phyloP scores from a whole-genome alignment of 345 rosid species.

The Excoecaria agallocha region DNA sequence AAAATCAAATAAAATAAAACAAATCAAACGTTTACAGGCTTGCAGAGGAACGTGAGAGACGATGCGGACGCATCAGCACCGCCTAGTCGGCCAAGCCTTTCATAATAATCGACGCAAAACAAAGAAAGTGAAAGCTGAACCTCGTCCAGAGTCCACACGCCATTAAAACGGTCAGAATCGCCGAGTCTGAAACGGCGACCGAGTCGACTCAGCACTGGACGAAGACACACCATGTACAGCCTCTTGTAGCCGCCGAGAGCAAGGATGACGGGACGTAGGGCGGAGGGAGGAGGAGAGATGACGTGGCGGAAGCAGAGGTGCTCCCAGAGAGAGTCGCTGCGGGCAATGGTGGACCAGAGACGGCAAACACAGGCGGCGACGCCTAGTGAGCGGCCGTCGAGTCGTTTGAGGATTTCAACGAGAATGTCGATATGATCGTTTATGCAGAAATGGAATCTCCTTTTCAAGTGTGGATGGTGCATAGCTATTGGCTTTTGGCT shows the following conservation, averaged over 20 bases:
- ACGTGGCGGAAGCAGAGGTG: slow-evolving; percentile 82
- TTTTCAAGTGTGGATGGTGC: slow-evolving; percentile 11
- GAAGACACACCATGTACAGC: slow-evolving; percentile 79
- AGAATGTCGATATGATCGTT: slow-evolving; percentile 89
- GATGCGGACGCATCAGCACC: slow-evolving; percentile 49
- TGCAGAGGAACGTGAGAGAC: slow-evolving; percentile 85
- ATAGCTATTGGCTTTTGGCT: background rate
- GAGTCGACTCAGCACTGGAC: slow-evolving; percentile 56
- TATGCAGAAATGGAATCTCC: slow-evolving; percentile 44
- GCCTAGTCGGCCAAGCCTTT: slow-evolving; percentile 51
- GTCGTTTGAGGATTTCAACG: slow-evolving; percentile 60
- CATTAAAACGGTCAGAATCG: slow-evolving; percentile 19
- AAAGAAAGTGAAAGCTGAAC: slow-evolving; percentile 85
- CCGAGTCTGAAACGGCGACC: slow-evolving; percentile 7
- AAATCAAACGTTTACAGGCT: slow-evolving; percentile 72
- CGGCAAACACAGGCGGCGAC: slow-evolving; percentile 88
- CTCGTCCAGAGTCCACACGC: slow-evolving; percentile 55
- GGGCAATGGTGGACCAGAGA: slow-evolving; percentile 71
- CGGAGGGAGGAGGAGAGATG: slow-evolving; percentile 51
- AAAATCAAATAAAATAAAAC: background rate
- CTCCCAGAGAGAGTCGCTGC: slow-evolving; percentile 83
- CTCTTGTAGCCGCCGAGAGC: slow-evolving; percentile 89
- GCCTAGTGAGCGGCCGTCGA: slow-evolving; percentile 83
- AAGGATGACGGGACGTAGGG: slow-evolving; percentile 63
- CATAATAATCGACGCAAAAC: slow-evolving; percentile 79